Percentiles rank a stretch among this genome's conserved stretches.
These are phyloP conservation scores for Citrus cavaleriei DNA, from an alignment of 345 rosid genomes.

Conservation along the genomic window DNA sequence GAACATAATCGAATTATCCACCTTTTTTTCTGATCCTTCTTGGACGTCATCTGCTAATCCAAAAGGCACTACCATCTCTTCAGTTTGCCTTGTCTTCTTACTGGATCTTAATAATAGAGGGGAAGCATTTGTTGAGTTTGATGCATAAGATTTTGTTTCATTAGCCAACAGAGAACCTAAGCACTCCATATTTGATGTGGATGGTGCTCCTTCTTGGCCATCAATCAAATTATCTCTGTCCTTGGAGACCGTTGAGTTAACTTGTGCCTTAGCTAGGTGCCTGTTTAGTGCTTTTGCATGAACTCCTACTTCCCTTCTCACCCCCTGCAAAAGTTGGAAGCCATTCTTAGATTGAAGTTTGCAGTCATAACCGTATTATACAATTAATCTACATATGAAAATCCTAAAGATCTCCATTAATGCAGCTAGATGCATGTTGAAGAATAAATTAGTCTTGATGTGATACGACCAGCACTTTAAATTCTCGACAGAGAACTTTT, in stretches of 20 bases:
- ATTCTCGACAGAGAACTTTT: too few relatives aligned
- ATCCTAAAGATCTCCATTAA: neutral
- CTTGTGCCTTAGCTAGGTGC: constrained; percentile 16
- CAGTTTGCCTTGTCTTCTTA: neutral
- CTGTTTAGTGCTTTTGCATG: constrained; percentile 70
- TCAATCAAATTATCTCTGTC: constrained; percentile 20
- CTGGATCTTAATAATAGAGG: constrained; percentile 18
- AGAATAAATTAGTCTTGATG: neutral
- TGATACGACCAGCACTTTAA: neutral
- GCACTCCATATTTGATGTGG: neutral
- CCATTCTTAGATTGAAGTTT: neutral
- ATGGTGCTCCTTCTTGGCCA: constrained; percentile 3
- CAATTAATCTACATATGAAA: neutral
- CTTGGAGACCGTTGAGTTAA: constrained; percentile 5
- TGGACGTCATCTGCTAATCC: constrained; percentile 4
- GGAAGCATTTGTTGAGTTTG: constrained; percentile 14
- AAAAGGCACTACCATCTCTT: constrained; percentile 2
- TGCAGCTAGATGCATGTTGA: neutral
- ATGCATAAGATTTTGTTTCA: constrained; percentile 16
- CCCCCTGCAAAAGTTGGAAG: constrained; percentile 49
- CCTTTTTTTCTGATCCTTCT: constrained; percentile 16
- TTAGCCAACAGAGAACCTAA: constrained; percentile 7
- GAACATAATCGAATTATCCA: constrained; percentile 14
- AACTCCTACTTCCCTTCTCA: constrained; percentile 91
- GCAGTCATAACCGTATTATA: too few relatives aligned